Base-by-base conservation (phyloP, 192 early-diverging fungal species). In the Coemansia sp. region DNA sequence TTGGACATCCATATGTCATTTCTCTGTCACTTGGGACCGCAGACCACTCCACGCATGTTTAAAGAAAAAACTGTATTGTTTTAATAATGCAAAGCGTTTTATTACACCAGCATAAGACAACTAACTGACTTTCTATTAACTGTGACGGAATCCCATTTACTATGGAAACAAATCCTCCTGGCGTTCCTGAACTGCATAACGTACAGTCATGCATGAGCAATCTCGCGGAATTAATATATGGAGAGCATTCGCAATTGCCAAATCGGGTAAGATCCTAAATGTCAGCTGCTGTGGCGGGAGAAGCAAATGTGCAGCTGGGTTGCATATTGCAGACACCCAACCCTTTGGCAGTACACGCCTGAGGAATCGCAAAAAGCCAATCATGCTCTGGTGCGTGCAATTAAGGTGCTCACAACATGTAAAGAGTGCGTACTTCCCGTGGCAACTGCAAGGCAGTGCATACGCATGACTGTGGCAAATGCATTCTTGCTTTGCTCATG, bases 271-370 rank as follows among this genome's bases (percentile, higher is more conserved):
- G 21, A 28, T 15, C 46, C 46, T 15, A 30, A 31, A 14, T 48
- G 46, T 48, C 46, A 48, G 46, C 46, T 48, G 46, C 46, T 48
- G 46, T 48, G 46, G 46, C 46, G 20, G 20, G 15, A 48, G 28
- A 48, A 28, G n/a, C 14, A 26, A 4, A 13, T 28, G 46, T n/a
- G 46, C 46, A 23, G 28, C 28, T 21, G 26, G 33, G 33, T 35
- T 23, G 46, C 46, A 48, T 48, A n/a, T 15, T 28, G 46, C 46
- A 48, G 46, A 48, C 46, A 48, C 46, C 46, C 6, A n/a, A 13
- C 23, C 13, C 28, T 23, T 35, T 35, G 2, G 33, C 23, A 12
- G 26, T 23, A 14, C 2, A 48, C 13, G 26, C 46, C 4, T 14
- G 16, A 8, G 26, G 12, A 21, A 6, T 28, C 44, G n/a, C 21